phyloP scores from a whole-genome alignment of 495 filamentous ascomycete species.

The Tuber umbilicatum region DNA sequence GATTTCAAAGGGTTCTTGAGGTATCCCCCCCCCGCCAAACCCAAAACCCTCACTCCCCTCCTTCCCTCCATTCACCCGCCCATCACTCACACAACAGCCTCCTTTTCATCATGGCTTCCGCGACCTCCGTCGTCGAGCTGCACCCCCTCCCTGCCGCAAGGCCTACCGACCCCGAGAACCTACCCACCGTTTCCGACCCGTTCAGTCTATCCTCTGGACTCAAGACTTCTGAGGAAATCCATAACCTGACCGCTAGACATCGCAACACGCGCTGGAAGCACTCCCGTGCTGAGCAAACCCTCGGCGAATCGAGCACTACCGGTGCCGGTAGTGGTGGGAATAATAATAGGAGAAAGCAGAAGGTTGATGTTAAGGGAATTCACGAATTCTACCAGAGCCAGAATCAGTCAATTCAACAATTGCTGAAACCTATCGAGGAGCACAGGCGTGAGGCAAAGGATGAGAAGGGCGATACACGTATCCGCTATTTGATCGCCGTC shows the following conservation, averaged over 20 bases:
- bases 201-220: slow-evolving; percentile 70
- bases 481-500: slow-evolving; percentile 71
- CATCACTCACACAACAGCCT: neutral
- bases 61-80: neutral
- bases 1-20: neutral
- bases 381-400: slow-evolving; percentile 83
- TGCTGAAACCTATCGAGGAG: slow-evolving; percentile 89
- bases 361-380: slow-evolving; percentile 56
- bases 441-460: slow-evolving; percentile 74
- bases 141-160: slow-evolving; percentile 18
- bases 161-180: slow-evolving; percentile 26
- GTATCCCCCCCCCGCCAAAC: neutral
- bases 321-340: slow-evolving; percentile 45
- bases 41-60: neutral
- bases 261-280: slow-evolving; percentile 70
- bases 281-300: slow-evolving; percentile 24
- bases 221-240: slow-evolving; percentile 72
- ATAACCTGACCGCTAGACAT: slow-evolving; percentile 59
- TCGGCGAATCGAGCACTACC: slow-evolving; percentile 31
- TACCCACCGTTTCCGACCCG: slow-evolving; percentile 55
- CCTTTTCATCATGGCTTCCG: slow-evolving; percentile 7
- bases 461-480: slow-evolving; percentile 62
- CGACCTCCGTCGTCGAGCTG: slow-evolving; percentile 26
- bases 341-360: slow-evolving; percentile 44
- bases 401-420: slow-evolving; percentile 84